phyloP scores from a whole-genome alignment of 495 filamentous ascomycete species.

The Penicillium riverlandense region DNA sequence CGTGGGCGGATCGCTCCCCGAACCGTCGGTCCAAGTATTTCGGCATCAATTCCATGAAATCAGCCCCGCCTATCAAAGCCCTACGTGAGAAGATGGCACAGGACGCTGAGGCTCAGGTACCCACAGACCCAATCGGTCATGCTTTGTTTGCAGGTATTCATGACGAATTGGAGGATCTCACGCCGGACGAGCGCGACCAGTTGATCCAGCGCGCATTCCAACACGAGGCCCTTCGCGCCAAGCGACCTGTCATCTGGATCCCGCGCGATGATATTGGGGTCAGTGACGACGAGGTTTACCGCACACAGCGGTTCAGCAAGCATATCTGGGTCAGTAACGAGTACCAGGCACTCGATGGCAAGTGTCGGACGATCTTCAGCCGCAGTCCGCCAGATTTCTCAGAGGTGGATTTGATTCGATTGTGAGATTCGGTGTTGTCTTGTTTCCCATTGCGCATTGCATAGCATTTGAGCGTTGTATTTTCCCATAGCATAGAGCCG shows the following conservation, averaged over 20 bases:
- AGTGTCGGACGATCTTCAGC: slow-evolving; percentile 78
- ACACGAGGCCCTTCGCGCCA: slow-evolving; percentile 80
- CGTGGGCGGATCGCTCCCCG: slow-evolving; percentile 37
- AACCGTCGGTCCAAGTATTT: slow-evolving; percentile 37
- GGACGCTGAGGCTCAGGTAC: slow-evolving; percentile 61
- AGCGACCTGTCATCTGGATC: slow-evolving; percentile 88
- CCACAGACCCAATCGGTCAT: slow-evolving; percentile 52
- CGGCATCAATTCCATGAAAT: slow-evolving; percentile 20
- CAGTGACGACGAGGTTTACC: slow-evolving; percentile 79
- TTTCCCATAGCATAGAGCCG: not conserved
- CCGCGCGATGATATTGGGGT: slow-evolving; percentile 87
- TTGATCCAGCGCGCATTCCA: slow-evolving; percentile 85
- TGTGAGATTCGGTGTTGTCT: slow-evolving; percentile 38
- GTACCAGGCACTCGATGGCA: slow-evolving; percentile 78
- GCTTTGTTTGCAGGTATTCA: slow-evolving; percentile 79
- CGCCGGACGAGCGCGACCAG: slow-evolving; percentile 80
- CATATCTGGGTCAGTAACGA: slow-evolving; percentile 94
- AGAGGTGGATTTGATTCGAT: slow-evolving; percentile 78
- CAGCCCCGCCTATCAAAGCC: slow-evolving; percentile 23
- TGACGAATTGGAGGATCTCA: slow-evolving; percentile 91
- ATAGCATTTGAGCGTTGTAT: slow-evolving; percentile 20
- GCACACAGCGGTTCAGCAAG: slow-evolving; percentile 68
- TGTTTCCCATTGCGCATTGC: slow-evolving; percentile 8
- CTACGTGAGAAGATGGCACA: slow-evolving; percentile 32
- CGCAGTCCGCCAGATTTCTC: slow-evolving; percentile 88